Evolutionary conservation across 148 eudicot genomes (phyloP), one percentile per base, ranked within the genome.

Genomic region (Bassia scoparia): DNA sequence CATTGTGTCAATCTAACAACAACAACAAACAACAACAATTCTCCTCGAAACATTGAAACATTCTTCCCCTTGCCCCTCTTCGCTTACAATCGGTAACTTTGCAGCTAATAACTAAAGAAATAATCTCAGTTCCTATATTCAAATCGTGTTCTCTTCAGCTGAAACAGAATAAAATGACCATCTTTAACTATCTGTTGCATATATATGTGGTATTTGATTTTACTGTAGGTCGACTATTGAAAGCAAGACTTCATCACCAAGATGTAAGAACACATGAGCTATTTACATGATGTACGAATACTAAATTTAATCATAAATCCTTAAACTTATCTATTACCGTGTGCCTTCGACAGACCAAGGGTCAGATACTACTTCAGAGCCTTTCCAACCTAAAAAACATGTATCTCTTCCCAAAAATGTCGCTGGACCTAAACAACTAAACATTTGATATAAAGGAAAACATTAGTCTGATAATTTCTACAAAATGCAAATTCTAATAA

Each of bases 21-120:
- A n/a, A n/a, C n/a, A n/a, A n/a, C n/a, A n/a, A n/a, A n/a, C n/a
- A n/a, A n/a, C n/a, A n/a, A n/a, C 20, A 61, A 61, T 65, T 69
- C 75, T 26, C n/a, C 79, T 41, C 96, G 80, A 59, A 93, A 93
- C 43, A 82, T 93, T 59, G 81, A 93, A 77, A 81, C 84, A 3
- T 77, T 82, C 73, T 93, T 74, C 35, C 88, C 91, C 91, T 56
- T 75, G 77, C 69, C 62, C 77, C 65, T 84, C 74, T 82, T 79
- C 84, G 41, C 85, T 82, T 69, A 83, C 93, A 17, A 83, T 79
- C 62, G 85, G 85, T 78, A 23, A 66, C 7, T 61, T 61, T 74
- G n/a, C 53, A 10, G 20, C 49, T 55, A 30, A 53, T 61, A 3
- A 16, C 2, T 3, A 38, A 43, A 21, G 12, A 73, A 0, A 17